Conservation (phyloP, 2,329 filamentous ascomycete species). For the Fusarium sulawesiense region DNA sequence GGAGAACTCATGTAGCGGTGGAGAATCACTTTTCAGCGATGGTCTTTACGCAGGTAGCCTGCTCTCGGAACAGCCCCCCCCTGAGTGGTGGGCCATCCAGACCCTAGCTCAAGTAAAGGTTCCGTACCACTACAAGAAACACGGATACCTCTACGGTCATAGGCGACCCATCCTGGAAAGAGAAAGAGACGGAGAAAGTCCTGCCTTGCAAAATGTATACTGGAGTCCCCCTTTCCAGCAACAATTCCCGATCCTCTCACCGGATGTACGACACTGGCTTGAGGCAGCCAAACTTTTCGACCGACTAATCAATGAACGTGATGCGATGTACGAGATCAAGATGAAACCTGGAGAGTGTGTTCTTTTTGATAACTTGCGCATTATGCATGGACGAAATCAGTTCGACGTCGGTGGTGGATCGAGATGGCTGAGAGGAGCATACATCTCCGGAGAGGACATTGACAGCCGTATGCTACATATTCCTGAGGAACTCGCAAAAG, state of each 20-base stretch:
- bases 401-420: slow-evolving; percentile 76
- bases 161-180: slow-evolving; percentile 64
- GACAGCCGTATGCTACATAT: slow-evolving; percentile 51
- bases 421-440: slow-evolving; percentile 87
- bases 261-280: slow-evolving; percentile 56
- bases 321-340: slow-evolving; percentile 75
- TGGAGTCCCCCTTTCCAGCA: slow-evolving; percentile 88
- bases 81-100: slow-evolving; percentile 37
- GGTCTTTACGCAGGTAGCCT: slow-evolving; percentile 69
- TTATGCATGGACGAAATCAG: slow-evolving; percentile 83
- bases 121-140: slow-evolving; percentile 76
- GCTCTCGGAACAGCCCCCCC: slow-evolving; percentile 44
- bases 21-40: slow-evolving; percentile 89
- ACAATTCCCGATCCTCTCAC: slow-evolving; percentile 51
- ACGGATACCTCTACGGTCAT: slow-evolving; percentile 71
- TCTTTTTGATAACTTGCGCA: slow-evolving; percentile 88
- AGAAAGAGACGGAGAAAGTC: slow-evolving; percentile 44
- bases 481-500: slow-evolving; percentile 43
- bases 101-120: slow-evolving; percentile 59
- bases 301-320: slow-evolving; percentile 64
- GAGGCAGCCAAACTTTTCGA: slow-evolving; percentile 67
- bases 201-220: slow-evolving; percentile 46
- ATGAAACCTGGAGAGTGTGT: slow-evolving; percentile 87
- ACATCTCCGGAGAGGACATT: slow-evolving; percentile 71
- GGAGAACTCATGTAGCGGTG: slow-evolving; percentile 80